phyloP scores from a whole-genome alignment of 1,284 basidiomycete species.

The Schizophyllum commune region DNA sequence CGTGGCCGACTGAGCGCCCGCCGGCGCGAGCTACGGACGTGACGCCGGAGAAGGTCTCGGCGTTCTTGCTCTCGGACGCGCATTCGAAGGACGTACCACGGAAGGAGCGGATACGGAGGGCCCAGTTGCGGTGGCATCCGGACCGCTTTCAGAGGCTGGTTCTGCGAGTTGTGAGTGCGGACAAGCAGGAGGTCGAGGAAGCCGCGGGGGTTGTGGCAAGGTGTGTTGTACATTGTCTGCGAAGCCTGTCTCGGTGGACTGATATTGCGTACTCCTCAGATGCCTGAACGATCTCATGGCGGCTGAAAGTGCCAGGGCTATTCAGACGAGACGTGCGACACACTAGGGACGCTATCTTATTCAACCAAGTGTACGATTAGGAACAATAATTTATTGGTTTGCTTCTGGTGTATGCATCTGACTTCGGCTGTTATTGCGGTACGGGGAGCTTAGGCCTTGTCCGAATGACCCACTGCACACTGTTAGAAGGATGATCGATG shows the following conservation, averaged over 20 bases:
- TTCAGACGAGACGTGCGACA: background rate
- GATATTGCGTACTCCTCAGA: slow-evolving; percentile 27
- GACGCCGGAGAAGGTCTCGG: slow-evolving; percentile 36
- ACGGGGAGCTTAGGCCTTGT: no score
- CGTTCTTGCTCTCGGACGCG: slow-evolving; percentile 51
- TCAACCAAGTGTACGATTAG: background rate
- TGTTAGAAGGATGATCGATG: no score
- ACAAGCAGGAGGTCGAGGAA: slow-evolving; percentile 51
- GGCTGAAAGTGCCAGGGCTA: background rate
- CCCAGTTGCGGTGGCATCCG: slow-evolving; percentile 70
- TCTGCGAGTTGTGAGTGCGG: slow-evolving; percentile 42
- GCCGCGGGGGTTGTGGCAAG: slow-evolving; percentile 58
- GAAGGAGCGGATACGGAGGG: slow-evolving; percentile 57
- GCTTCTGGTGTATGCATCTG: no score
- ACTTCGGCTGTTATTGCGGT: no score
- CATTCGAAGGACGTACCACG: slow-evolving; percentile 50
- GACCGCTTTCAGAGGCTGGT: slow-evolving; percentile 59
- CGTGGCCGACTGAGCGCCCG: slow-evolving; percentile 54
- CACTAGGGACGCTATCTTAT: background rate
- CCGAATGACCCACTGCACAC: no score
- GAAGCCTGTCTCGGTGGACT: no score
- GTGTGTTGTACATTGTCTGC: background rate
- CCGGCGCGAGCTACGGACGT: slow-evolving; percentile 43
- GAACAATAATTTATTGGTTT: no score
- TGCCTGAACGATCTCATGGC: slow-evolving; percentile 61